Percentiles rank a stretch among this genome's conserved stretches.
phyloP scores from a whole-genome alignment of 139 green algal genomes.

The Prasinococcaceae sp. region DNA sequence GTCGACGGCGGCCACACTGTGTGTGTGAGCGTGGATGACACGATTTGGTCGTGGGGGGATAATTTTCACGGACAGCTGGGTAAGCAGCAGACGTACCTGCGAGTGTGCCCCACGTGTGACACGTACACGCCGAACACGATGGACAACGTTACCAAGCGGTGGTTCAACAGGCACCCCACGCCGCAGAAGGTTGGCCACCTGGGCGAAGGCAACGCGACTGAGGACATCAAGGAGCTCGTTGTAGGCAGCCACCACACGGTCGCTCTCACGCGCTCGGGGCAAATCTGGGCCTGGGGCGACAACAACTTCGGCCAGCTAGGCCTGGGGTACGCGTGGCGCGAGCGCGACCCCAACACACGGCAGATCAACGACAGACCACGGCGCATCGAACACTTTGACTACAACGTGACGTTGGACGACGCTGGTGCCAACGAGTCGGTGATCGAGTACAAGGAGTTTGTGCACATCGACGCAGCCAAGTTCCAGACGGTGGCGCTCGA shows the following conservation, averaged over 20 bases:
- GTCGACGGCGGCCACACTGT: conserved; percentile 1
- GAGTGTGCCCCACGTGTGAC: not conserved
- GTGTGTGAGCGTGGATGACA: not conserved
- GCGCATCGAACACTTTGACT: conserved; percentile 4
- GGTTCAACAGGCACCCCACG: not conserved
- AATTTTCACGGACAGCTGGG: conserved; percentile 18
- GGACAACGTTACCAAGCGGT: conserved; percentile 2
- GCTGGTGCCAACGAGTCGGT: too few species aligned
- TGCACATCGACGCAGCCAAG: not conserved
- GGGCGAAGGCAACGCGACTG: not conserved
- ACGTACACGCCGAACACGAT: conserved; percentile 1
- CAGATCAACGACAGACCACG: conserved; percentile 1
- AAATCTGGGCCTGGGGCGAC: conserved; percentile 17
- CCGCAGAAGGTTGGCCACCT: not conserved
- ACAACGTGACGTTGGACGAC: too few species aligned
- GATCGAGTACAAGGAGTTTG: too few species aligned
- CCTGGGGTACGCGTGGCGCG: not conserved
- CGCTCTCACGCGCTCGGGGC: not conserved
- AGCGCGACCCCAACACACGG: not conserved
- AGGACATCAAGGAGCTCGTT: not conserved
- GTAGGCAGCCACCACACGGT: not conserved
- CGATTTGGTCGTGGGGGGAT: conserved; percentile 13
- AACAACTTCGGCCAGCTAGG: conserved; percentile 17
- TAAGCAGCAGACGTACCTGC: not conserved
- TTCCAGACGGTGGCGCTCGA: conserved; percentile 2